phyloP scores from a whole-genome alignment of 208 protist species.

The Leishmania aethiopica region DNA sequence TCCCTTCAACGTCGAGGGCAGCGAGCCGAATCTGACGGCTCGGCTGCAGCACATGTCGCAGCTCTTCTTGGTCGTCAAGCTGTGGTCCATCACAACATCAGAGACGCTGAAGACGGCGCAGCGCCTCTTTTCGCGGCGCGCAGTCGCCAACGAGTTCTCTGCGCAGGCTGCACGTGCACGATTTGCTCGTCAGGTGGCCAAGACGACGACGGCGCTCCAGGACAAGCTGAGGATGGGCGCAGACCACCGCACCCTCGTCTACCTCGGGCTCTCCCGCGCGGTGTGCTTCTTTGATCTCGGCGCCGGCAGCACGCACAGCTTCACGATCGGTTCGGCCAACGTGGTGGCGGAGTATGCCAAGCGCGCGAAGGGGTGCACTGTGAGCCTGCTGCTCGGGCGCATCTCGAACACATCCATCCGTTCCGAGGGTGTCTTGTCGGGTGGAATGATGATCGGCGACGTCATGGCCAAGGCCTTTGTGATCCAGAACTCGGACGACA shows the following conservation, averaged over 20 bases:
- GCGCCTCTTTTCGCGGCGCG: conserved; percentile 38
- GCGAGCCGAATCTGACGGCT: conserved; percentile 63
- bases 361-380: conserved; percentile 23
- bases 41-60: conserved; percentile 75
- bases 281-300: conserved; percentile 72
- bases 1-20: conserved; percentile 54
- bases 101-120: conserved; percentile 42
- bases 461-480: conserved; percentile 57
- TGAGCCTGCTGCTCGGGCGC: conserved; percentile 34
- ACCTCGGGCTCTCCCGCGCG: conserved; percentile 46
- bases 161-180: conserved; percentile 19
- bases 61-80: conserved; percentile 61
- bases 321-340: conserved; percentile 46
- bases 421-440: conserved; percentile 82
- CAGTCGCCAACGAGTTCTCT: conserved; percentile 14
- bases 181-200: conserved; percentile 14
- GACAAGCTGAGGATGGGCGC: neutral
- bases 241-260: conserved; percentile 32
- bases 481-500: conserved; percentile 54
- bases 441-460: conserved; percentile 53
- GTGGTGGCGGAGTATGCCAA: conserved; percentile 33
- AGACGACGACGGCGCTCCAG: conserved; percentile 8
- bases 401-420: conserved; percentile 50
- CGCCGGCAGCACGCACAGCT: conserved; percentile 71
- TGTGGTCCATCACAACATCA: conserved; percentile 54